A percentile compares a stretch with the other conserved stretches of the same genome.
Conservation (phyloP, 257 asterid genomes). For the Osmanthus fragrans region DNA sequence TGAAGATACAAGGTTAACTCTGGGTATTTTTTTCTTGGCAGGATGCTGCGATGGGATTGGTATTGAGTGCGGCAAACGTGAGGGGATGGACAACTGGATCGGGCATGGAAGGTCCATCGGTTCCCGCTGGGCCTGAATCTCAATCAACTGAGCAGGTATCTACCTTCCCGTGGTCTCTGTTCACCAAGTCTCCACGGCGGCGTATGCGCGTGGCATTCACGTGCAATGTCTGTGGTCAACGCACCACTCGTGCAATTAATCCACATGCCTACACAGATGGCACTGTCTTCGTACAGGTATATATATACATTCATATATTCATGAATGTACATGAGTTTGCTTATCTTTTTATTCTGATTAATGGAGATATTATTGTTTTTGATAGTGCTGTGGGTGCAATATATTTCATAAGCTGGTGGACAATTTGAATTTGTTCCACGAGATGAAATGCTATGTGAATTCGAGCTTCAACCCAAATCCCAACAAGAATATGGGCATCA, state of each 20-base stretch:
- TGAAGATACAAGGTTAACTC: not conserved
- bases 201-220: slow-evolving; percentile 96
- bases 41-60: slow-evolving; percentile 97
- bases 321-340: not conserved
- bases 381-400: slow-evolving; percentile 96
- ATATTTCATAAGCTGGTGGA: slow-evolving; percentile 94
- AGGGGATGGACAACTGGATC: slow-evolving; percentile 97
- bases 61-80: slow-evolving; percentile 73
- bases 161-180: slow-evolving; percentile 96
- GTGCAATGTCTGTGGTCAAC: slow-evolving; percentile 92
- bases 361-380: not conserved
- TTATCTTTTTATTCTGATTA: not conserved
- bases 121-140: slow-evolving; percentile 58
- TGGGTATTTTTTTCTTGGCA: slow-evolving; percentile 18
- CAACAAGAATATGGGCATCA: slow-evolving; percentile 43
- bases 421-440: slow-evolving; percentile 82
- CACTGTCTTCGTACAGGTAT: slow-evolving; percentile 96
- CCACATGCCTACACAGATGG: slow-evolving; percentile 99
- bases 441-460: slow-evolving; percentile 89
- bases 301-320: not conserved
- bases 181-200: slow-evolving; percentile 89
- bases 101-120: slow-evolving; percentile 86
- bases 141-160: slow-evolving; percentile 52
- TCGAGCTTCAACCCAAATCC: slow-evolving; percentile 78
- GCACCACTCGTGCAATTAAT: slow-evolving; percentile 96